Conservation (phyloP, 1,139 yeast species). For the Debaryomyces robertsiae region DNA sequence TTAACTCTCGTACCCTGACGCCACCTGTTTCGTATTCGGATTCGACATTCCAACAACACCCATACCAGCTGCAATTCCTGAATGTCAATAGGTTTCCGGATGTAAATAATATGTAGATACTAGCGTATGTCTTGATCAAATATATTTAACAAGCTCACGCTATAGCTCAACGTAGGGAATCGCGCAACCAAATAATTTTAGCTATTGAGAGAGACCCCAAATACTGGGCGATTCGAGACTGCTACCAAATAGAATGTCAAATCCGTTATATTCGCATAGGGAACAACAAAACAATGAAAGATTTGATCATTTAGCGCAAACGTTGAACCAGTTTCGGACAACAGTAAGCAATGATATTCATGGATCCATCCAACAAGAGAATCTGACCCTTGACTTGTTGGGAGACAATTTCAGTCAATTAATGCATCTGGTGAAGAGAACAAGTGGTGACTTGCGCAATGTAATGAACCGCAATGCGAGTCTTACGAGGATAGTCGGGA, state of each 20-base stretch:
- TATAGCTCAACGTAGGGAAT: neutral
- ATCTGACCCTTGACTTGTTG: slow-evolving; percentile 55
- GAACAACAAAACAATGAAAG: slow-evolving; percentile 49
- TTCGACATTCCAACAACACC: slow-evolving; percentile 4
- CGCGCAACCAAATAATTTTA: neutral
- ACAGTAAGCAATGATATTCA: slow-evolving; percentile 49
- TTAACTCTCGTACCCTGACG: slow-evolving; percentile 8
- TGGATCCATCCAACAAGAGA: slow-evolving; percentile 45
- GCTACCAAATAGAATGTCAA: slow-evolving; percentile 27
- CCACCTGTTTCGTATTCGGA: slow-evolving; percentile 2
- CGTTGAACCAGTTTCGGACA: slow-evolving; percentile 46
- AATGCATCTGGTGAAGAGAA: slow-evolving; percentile 60
- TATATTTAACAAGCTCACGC: neutral
- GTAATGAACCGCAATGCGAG: slow-evolving; percentile 50
- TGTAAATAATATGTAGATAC: slow-evolving; percentile 24
- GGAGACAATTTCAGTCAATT: slow-evolving; percentile 63
- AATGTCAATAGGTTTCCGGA: slow-evolving; percentile 35
- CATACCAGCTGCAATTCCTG: slow-evolving; percentile 21
- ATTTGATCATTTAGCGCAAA: slow-evolving; percentile 48
- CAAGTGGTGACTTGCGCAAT: slow-evolving; percentile 65
- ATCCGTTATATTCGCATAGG: slow-evolving; percentile 43
- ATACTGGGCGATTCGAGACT: too few species aligned
- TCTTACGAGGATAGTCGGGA: slow-evolving; percentile 41
- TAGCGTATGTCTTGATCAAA: neutral
- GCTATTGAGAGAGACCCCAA: too few species aligned